Conservation (phyloP, 768 basidiomycete genomes). For the Leccinum subgranulosum region DNA sequence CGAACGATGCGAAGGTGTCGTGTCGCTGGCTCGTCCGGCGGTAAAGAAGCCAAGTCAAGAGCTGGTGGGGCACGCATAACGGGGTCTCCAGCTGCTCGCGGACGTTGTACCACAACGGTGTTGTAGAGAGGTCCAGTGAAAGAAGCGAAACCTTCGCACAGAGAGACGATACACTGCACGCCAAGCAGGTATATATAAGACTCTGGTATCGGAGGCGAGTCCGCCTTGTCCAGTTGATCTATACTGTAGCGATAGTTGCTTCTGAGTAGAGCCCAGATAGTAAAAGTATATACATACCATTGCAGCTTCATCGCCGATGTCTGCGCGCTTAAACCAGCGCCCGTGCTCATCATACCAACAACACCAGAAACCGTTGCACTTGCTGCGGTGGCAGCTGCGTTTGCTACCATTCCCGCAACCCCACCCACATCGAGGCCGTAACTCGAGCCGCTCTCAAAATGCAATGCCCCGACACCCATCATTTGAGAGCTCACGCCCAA, state of each 20-base stretch:
- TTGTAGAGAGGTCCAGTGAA: constrained; percentile 77
- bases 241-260: constrained; percentile 54
- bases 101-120: constrained; percentile 62
- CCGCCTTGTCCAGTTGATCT: constrained; percentile 97
- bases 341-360: constrained; percentile 78
- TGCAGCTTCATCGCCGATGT: constrained; percentile 84
- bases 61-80: constrained; percentile 70
- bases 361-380: constrained; percentile 83
- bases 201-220: constrained; percentile 91
- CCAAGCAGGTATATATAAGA: constrained; percentile 91
- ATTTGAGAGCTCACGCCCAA: constrained; percentile 81
- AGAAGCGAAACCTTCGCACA: constrained; percentile 82
- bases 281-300: constrained; percentile 52
- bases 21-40: constrained; percentile 51
- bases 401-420: constrained; percentile 82
- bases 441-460: constrained; percentile 24
- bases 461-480: constrained; percentile 68
- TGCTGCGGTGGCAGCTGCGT: constrained; percentile 75
- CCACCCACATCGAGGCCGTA: constrained; percentile 62
- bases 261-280: background rate
- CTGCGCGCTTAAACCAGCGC: constrained; percentile 67
- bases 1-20: constrained; percentile 61
- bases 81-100: constrained; percentile 58
- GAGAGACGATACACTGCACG: constrained; percentile 79
- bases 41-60: constrained; percentile 57